Evolutionary conservation across 2,329 filamentous ascomycete species (phyloP), one percentile per base, ranked within the genome.

Genomic region (Fusarium drepaniforme): DNA sequence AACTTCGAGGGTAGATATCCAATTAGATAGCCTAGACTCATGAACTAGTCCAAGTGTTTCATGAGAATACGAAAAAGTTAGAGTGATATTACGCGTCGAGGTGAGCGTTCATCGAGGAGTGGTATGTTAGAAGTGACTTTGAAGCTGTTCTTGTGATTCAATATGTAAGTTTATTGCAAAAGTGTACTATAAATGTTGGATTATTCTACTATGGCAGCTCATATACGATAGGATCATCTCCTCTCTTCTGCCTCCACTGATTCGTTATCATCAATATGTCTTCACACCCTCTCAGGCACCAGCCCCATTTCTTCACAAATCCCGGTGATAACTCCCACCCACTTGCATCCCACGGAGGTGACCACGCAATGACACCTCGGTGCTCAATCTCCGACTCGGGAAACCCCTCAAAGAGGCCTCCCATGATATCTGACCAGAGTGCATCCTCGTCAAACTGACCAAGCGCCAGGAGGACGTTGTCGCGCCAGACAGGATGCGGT

Each of bases 321-420:
- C 76, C 76, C 15, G 67, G 68, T 8, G 76, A 75, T 46, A 78
- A 46, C 42, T 78, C 76, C 76, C 76, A 78, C 0, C 75, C 76
- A 1, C 65, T 74, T 2, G 74, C 64, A 63, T 77, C 67, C 67
- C 77, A 79, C 0, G 75, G 76, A 2, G 79, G 78, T 3, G 75
- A 79, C 85, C 86, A 87, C 11, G 82, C 84, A 67, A 87, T 80
- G 5, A 86, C 77, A 30, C 85, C 84, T 18, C 82, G 80, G 37
- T 79, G 77, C 75, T 83, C 80, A 42, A 86, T 69, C 74, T 86
- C 84, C 40, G 83, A 80, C 60, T 84, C 83, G 2, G 84, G 84
- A 68, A 84, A 86, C 8, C 85, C 84, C 71, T 87, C 84, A 72
- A 80, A 87, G 23, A 87, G 72, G 1, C 84, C 84, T 3, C 85